Evolutionary conservation across 345 rosid genomes (phyloP), one percentile per base, ranked within the genome.

Genomic region (Nephelium lappaceum): DNA sequence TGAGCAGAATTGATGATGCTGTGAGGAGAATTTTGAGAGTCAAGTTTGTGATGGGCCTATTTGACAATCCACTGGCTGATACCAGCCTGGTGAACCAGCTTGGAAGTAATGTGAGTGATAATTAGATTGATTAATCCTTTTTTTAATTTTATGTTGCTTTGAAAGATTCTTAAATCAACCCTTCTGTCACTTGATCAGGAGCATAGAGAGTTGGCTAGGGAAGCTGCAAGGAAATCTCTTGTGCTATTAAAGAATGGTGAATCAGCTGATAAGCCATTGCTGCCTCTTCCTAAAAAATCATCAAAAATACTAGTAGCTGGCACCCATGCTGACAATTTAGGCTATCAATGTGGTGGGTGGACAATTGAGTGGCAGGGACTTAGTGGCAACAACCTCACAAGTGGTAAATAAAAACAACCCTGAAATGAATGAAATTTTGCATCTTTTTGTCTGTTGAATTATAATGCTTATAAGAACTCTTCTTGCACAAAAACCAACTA

Each of bases 281-380:
- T 89, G 14, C 95, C 93, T 27, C 92, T 91, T 5, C 83, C 88
- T 4, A 89, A 87, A 79, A 87, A 82, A 53, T 80, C 90, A 5
- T 16, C 83, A 0, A 89, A 85, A 76, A 82, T 88, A 42, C 89
- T 89, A 5, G 93, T 89, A 7, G 88, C 91, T 0, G 92, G 95
- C 23, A 74, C 82, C 63, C 92, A 89, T 53, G 90, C 92, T 4
- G 81, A 88, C 39, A 88, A 88, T 67, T 83, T 91, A 36, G 95
- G 95, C 8, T 84, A 80, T 36, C 95, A 88, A 71, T 88, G 93
- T 43, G 95, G 95, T 8, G 92, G 93, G 39, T 91, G 93, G 95
- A 87, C 93, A 24, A 88, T 89, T 49, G 79, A 87, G 10, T 91
- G 92, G 90, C 92, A 91, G 58, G 92, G 91, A 45, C 74, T 67